Evolutionary conservation across 441 rosid genomes (phyloP).

Genomic region (Corymbia calophylla): DNA sequence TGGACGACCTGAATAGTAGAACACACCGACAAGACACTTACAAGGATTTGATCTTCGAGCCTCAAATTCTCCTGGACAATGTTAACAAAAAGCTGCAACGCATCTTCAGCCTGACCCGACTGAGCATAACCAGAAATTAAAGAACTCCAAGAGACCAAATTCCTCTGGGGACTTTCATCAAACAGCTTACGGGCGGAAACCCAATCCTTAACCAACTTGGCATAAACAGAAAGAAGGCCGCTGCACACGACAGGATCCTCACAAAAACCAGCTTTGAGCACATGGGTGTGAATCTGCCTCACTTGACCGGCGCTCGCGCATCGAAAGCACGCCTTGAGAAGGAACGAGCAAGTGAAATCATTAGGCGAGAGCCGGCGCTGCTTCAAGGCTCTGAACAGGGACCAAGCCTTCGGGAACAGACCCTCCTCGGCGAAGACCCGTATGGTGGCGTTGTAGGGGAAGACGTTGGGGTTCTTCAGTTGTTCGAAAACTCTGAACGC

Average conservation of each 20-base stretch:
- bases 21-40: conserved; percentile 32
- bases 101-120: conserved; percentile 22
- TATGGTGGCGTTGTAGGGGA: conserved; percentile 39
- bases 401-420: background rate
- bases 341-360: conserved; percentile 33
- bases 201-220: conserved; percentile 7
- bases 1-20: conserved; percentile 7
- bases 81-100: conserved; percentile 17
- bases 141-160: conserved; percentile 22
- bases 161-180: conserved; percentile 31
- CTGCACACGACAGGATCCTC: conserved; percentile 20
- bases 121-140: conserved; percentile 27
- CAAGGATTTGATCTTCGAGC: conserved; percentile 24
- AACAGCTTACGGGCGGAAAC: conserved; percentile 29
- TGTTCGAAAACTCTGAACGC: conserved; percentile 20
- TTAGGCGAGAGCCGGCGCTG: conserved; percentile 16
- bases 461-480: conserved; percentile 27
- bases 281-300: conserved; percentile 21
- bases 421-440: conserved; percentile 25
- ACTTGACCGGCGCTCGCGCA: conserved; percentile 1
- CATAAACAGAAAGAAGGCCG: conserved; percentile 19
- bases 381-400: conserved; percentile 21
- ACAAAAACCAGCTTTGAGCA: conserved; percentile 20
- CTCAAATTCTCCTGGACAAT: conserved; percentile 18
- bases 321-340: conserved; percentile 26